phyloP scores from a whole-genome alignment of 148 eudicot species.

The Silene uniflora region DNA sequence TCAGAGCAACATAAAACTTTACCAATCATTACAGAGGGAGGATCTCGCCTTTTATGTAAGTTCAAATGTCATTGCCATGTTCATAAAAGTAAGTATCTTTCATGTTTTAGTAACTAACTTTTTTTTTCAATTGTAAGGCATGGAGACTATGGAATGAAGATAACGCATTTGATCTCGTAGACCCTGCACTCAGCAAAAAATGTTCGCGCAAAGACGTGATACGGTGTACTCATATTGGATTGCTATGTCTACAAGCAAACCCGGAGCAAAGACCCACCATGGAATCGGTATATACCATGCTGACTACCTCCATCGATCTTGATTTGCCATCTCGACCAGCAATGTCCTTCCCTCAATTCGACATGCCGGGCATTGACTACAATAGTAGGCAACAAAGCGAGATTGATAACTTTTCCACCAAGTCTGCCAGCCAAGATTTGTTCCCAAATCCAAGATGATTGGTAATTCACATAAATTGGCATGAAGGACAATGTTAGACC shows the following conservation, averaged over 20 bases:
- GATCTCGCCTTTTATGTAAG: background rate
- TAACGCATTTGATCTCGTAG: background rate
- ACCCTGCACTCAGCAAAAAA: background rate
- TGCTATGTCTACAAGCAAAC: conserved; percentile 39
- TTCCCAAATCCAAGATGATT: conserved; percentile 9
- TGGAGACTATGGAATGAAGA: conserved; percentile 27
- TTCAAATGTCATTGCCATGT: no score
- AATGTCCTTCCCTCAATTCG: no score
- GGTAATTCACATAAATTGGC: background rate
- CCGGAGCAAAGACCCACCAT: conserved; percentile 28
- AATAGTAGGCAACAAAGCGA: background rate
- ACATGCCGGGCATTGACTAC: background rate
- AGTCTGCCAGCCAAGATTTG: conserved; percentile 8
- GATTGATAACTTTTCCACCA: background rate
- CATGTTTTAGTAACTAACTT: no score
- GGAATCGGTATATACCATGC: conserved; percentile 21
- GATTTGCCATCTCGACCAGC: conserved; percentile 13
- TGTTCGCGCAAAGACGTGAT: conserved; percentile 22
- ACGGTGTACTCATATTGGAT: conserved; percentile 33
- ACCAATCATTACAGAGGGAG: no score
- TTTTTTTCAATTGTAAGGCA: background rate
- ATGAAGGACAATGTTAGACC: no score
- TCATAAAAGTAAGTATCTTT: no score
- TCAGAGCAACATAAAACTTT: no score
- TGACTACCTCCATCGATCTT: conserved; percentile 1